These are phyloP conservation scores for Aspergillus unguis DNA, from an alignment of 2,329 filamentous ascomycete species.

Conservation along the genomic window DNA sequence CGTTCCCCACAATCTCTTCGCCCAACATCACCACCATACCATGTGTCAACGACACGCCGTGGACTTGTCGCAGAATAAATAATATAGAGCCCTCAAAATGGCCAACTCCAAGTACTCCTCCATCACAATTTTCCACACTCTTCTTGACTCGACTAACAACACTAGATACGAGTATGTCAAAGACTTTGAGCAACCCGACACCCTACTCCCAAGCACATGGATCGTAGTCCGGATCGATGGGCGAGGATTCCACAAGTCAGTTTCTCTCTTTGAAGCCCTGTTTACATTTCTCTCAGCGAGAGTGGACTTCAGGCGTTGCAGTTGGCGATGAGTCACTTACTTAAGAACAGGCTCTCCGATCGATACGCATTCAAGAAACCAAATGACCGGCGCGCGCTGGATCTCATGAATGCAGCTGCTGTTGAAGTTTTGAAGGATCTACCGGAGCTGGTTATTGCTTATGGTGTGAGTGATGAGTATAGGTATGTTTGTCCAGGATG, in stretches of 20 bases:
- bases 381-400: conserved; percentile 80
- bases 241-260: conserved; percentile 87
- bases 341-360: conserved; percentile 71
- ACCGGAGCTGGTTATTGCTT: conserved; percentile 80
- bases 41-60: not conserved
- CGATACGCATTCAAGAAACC: conserved; percentile 87
- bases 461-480: conserved; percentile 93
- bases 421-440: conserved; percentile 77
- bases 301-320: not conserved
- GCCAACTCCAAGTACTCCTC: conserved; percentile 15
- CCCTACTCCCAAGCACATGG: conserved; percentile 86
- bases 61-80: not conserved
- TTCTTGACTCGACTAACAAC: not conserved
- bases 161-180: conserved; percentile 90
- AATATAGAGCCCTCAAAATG: conserved; percentile 7
- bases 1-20: conserved; percentile 8
- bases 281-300: not conserved
- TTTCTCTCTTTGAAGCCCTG: conserved; percentile 1
- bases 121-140: not conserved
- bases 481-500: conserved; percentile 37
- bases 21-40: not conserved
- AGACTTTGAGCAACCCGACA: conserved; percentile 77
- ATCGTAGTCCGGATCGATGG: conserved; percentile 93
- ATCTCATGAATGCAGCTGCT: conserved; percentile 95
- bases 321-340: not conserved